Evolutionary conservation across 805 yeast species (phyloP).

Genomic region (Monosporozyma solicola): DNA sequence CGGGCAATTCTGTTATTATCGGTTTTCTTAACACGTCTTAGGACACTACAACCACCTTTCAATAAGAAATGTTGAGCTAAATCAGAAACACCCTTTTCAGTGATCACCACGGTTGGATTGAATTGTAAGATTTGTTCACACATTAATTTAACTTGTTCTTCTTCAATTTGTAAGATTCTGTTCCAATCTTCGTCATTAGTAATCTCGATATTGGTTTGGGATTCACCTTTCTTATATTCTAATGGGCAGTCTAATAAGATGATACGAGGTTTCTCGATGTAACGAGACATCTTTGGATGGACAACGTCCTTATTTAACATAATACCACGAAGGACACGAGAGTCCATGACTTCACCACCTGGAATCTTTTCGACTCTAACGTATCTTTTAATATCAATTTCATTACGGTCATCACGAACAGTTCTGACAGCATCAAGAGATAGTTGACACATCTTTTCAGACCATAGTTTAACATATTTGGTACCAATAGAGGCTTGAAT

Average conservation of each 20-base stretch:
- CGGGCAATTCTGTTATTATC: constrained; percentile 95
- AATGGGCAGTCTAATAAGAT: constrained; percentile 90
- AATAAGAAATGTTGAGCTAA: constrained; percentile 93
- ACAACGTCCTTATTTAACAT: constrained; percentile 92
- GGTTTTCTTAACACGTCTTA: constrained; percentile 90
- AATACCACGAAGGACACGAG: constrained; percentile 82
- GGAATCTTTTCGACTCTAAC: constrained; percentile 93
- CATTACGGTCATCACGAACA: constrained; percentile 59
- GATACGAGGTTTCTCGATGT: constrained; percentile 80
- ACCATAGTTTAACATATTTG: constrained; percentile 87
- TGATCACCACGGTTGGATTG: constrained; percentile 89
- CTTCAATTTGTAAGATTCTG: constrained; percentile 90
- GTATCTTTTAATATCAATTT: constrained; percentile 88
- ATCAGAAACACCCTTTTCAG: constrained; percentile 97
- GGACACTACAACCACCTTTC: constrained; percentile 85
- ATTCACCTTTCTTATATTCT: constrained; percentile 98
- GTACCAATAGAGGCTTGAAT: constrained; percentile 93
- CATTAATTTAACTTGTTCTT: constrained; percentile 84
- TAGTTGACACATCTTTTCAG: constrained; percentile 79
- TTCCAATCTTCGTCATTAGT: constrained; percentile 96
- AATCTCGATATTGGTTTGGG: constrained; percentile 95
- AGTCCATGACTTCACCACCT: constrained; percentile 93
- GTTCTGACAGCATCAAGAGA: constrained; percentile 84
- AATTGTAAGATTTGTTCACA: constrained; percentile 78
- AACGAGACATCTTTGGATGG: constrained; percentile 96